phyloP scores from a whole-genome alignment of 306 rosid species.

The Luffa aegyptiaca region DNA sequence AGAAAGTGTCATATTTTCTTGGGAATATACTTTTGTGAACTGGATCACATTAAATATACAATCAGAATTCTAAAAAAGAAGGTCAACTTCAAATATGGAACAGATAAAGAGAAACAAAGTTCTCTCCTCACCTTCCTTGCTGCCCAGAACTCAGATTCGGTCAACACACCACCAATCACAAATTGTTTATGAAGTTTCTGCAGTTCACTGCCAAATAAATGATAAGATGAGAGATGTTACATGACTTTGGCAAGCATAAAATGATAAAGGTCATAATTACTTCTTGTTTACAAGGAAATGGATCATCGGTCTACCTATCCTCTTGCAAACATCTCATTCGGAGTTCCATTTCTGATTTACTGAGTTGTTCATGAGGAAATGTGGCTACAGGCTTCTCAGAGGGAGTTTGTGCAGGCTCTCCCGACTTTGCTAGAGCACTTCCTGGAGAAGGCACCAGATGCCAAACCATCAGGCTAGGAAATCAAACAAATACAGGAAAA shows the following conservation, averaged over 20 bases:
- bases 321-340: constrained; percentile 79
- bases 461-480: constrained; percentile 9
- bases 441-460: constrained; percentile 41
- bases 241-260: background rate
- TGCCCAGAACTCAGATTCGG: constrained; percentile 97
- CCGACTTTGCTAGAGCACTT: constrained; percentile 49
- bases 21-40: constrained; percentile 6
- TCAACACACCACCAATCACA: constrained; percentile 70
- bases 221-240: background rate
- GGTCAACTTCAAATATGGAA: constrained; percentile 13
- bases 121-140: constrained; percentile 57
- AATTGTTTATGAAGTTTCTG: constrained; percentile 86
- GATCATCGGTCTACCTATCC: constrained; percentile 44
- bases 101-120: constrained; percentile 8
- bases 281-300: background rate
- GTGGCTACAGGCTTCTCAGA: constrained; percentile 17
- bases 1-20: constrained; percentile 10
- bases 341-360: constrained; percentile 59
- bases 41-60: background rate
- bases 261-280: background rate
- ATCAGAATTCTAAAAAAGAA: background rate
- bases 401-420: constrained; percentile 36
- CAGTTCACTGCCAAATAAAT: constrained; percentile 52
- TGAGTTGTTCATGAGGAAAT: constrained; percentile 53
- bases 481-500: constrained; percentile 8